Percentiles rank a stretch among this genome's conserved stretches.
Evolutionary conservation across 495 filamentous ascomycete genomes (phyloP).

Genomic region (Ramalina peruviana): DNA sequence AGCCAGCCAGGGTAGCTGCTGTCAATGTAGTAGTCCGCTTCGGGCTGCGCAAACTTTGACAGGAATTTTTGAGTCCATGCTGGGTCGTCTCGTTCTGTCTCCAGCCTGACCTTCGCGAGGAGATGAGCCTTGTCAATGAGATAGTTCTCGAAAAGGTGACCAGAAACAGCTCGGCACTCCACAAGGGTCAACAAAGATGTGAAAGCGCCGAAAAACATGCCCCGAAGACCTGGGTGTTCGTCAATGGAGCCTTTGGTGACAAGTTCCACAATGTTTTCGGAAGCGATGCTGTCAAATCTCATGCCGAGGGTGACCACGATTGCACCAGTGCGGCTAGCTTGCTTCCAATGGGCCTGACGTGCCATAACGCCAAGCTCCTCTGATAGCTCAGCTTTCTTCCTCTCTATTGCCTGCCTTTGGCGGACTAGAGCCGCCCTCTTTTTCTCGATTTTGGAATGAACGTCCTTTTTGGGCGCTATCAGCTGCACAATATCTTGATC

Average conservation of each 20-base stretch:
- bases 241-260: slow-evolving; percentile 75
- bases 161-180: slow-evolving; percentile 72
- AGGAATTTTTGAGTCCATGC: slow-evolving; percentile 68
- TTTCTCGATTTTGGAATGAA: slow-evolving; percentile 45
- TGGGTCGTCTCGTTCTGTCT: slow-evolving; percentile 56
- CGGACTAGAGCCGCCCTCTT: slow-evolving; percentile 56
- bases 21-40: slow-evolving; percentile 81
- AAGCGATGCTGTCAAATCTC: slow-evolving; percentile 76
- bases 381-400: slow-evolving; percentile 67
- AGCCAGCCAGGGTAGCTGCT: slow-evolving; percentile 91
- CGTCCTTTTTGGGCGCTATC: slow-evolving; percentile 59
- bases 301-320: slow-evolving; percentile 81
- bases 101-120: slow-evolving; percentile 57
- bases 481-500: slow-evolving; percentile 55
- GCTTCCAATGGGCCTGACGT: slow-evolving; percentile 83
- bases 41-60: slow-evolving; percentile 59
- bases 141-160: slow-evolving; percentile 74
- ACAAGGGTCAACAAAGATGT: slow-evolving; percentile 68
- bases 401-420: slow-evolving; percentile 61
- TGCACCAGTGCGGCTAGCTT: slow-evolving; percentile 72
- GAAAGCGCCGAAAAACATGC: slow-evolving; percentile 66
- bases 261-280: slow-evolving; percentile 68
- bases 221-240: slow-evolving; percentile 71
- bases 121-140: slow-evolving; percentile 62
- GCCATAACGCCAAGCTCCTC: slow-evolving; percentile 68